Evolutionary conservation across 2,329 filamentous ascomycete species (phyloP).

Genomic region (Exserohilum turcica): DNA sequence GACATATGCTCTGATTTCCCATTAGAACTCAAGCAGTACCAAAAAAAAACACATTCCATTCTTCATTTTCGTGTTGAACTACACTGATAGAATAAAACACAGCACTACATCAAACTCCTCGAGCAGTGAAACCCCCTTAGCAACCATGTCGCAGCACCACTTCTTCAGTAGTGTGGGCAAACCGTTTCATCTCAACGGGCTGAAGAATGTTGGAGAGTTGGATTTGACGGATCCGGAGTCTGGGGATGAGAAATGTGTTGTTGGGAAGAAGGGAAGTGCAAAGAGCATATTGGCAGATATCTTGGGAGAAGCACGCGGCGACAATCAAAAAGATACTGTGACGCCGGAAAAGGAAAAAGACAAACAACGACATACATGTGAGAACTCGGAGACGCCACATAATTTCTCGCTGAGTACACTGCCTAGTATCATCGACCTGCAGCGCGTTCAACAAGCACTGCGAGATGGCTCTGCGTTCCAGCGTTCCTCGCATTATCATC

Average conservation of each 20-base stretch:
- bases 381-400: neutral
- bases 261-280: neutral
- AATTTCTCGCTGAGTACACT: neutral
- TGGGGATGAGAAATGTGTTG: neutral
- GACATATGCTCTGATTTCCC: no score
- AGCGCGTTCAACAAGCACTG: neutral
- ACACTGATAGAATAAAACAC: no score
- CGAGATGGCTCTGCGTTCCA: slow-evolving; percentile 1
- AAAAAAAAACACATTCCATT: no score
- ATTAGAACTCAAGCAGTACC: no score
- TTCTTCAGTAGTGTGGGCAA: neutral
- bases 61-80: no score
- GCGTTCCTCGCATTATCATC: slow-evolving; percentile 11
- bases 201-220: neutral
- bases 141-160: no score
- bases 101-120: no score
- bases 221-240: neutral
- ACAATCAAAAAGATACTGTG: neutral
- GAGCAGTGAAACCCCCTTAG: no score
- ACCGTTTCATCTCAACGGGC: neutral
- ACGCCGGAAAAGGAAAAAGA: neutral
- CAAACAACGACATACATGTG: no score
- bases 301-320: neutral
- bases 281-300: neutral
- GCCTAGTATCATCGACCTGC: neutral